Conservation (phyloP, 202 grass and related monocot genomes). For the Alloteropsis angusta region DNA sequence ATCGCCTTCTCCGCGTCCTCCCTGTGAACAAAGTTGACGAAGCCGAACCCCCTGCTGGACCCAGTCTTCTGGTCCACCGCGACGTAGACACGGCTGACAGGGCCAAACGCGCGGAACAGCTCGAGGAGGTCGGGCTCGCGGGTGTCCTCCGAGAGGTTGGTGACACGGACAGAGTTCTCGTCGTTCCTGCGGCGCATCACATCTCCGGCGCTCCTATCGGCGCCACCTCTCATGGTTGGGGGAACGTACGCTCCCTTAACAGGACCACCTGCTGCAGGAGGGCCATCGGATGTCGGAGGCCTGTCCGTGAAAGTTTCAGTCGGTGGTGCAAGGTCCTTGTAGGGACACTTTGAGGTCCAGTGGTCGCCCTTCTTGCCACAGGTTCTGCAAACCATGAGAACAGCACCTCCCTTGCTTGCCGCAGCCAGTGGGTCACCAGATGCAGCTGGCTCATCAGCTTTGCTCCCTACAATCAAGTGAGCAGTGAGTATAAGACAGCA, state of each 20-base stretch:
- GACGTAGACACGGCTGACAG: conserved; percentile 73
- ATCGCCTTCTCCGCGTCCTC: conserved; percentile 80
- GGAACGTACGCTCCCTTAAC: conserved; percentile 66
- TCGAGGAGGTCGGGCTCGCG: conserved; percentile 53
- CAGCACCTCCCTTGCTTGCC: conserved; percentile 59
- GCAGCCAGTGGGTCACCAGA: conserved; percentile 52
- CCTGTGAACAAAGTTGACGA: conserved; percentile 82
- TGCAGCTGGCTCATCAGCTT: conserved; percentile 56
- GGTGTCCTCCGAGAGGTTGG: conserved; percentile 81
- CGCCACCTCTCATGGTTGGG: conserved; percentile 73
- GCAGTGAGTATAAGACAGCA: background rate
- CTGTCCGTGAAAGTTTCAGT: conserved; percentile 42
- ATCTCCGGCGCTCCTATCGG: conserved; percentile 39
- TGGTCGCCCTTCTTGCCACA: conserved; percentile 83
- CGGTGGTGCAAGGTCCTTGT: conserved; percentile 66
- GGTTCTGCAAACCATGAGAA: conserved; percentile 84
- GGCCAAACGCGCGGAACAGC: conserved; percentile 73
- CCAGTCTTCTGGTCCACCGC: conserved; percentile 75
- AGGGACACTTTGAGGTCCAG: conserved; percentile 75
- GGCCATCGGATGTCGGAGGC: conserved; percentile 51
- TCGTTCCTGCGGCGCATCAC: conserved; percentile 75
- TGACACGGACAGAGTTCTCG: conserved; percentile 77
- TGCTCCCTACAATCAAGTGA: conserved; percentile 43
- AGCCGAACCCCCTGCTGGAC: conserved; percentile 77
- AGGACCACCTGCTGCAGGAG: conserved; percentile 27